These are phyloP conservation scores for Catharanthus roseus DNA, from an alignment of 257 asterid species.

Conservation along the genomic window DNA sequence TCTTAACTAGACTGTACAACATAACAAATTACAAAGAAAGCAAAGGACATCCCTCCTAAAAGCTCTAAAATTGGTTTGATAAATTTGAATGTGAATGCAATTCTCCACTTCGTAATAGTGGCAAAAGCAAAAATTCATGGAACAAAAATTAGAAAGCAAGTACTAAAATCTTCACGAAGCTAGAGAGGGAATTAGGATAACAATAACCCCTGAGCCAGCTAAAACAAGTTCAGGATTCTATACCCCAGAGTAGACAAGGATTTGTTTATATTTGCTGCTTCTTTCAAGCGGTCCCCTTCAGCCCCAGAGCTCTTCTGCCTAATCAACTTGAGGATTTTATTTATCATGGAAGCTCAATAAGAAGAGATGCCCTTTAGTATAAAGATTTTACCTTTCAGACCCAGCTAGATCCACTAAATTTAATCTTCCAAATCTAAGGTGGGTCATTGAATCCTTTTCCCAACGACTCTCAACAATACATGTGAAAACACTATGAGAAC, in stretches of 20 bases:
- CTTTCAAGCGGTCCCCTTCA: constrained; percentile 85
- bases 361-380: constrained; percentile 12
- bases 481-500: constrained; percentile 91
- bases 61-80: neutral
- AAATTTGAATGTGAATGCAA: neutral
- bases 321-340: constrained; percentile 20
- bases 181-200: neutral
- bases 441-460: constrained; percentile 80
- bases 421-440: constrained; percentile 73
- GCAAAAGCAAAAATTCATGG: neutral
- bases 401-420: constrained; percentile 91
- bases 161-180: neutral
- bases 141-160: neutral
- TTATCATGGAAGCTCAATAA: constrained; percentile 12
- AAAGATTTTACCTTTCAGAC: constrained; percentile 62
- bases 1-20: no score
- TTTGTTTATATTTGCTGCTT: constrained; percentile 85
- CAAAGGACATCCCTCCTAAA: neutral
- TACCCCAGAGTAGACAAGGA: constrained; percentile 90
- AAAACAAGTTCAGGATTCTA: constrained; percentile 7
- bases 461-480: constrained; percentile 73
- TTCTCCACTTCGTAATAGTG: neutral
- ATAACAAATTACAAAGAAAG: neutral
- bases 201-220: neutral
- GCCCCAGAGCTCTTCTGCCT: constrained; percentile 93